phyloP scores from a whole-genome alignment of 2,329 filamentous ascomycete species.

The Colletotrichum sp. region DNA sequence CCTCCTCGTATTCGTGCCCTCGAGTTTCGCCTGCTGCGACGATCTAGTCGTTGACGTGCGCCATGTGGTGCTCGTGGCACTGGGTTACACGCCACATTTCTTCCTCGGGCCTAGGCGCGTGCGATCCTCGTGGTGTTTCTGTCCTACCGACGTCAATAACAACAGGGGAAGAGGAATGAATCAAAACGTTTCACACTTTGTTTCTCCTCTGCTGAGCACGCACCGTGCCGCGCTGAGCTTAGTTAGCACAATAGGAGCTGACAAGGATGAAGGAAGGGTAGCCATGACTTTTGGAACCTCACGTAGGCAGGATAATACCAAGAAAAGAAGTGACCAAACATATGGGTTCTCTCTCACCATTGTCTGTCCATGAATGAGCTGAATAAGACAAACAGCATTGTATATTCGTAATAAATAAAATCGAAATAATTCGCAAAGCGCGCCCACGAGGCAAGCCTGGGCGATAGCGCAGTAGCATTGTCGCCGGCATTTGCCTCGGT shows the following conservation, averaged over 20 bases:
- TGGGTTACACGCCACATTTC: not conserved
- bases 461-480: conserved; percentile 62
- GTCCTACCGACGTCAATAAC: not conserved
- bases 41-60: not conserved
- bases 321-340: not conserved
- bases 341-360: not conserved
- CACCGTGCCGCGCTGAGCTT: not conserved
- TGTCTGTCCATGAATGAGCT: not conserved
- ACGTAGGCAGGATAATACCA: not conserved
- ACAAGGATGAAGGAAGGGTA: not conserved
- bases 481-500: conserved; percentile 51
- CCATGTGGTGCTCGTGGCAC: not conserved
- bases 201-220: not conserved
- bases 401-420: not conserved
- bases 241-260: not conserved
- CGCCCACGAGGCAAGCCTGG: conserved; percentile 51
- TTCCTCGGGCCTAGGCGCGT: not conserved
- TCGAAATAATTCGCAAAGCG: conserved; percentile 30
- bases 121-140: not conserved
- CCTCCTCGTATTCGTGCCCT: not conserved
- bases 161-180: not conserved
- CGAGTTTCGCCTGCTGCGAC: not conserved
- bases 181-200: not conserved
- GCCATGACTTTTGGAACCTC: not conserved
- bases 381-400: not conserved